phyloP scores from a whole-genome alignment of 2,329 filamentous ascomycete genomes.

The Hymenoscyphus scutula region DNA sequence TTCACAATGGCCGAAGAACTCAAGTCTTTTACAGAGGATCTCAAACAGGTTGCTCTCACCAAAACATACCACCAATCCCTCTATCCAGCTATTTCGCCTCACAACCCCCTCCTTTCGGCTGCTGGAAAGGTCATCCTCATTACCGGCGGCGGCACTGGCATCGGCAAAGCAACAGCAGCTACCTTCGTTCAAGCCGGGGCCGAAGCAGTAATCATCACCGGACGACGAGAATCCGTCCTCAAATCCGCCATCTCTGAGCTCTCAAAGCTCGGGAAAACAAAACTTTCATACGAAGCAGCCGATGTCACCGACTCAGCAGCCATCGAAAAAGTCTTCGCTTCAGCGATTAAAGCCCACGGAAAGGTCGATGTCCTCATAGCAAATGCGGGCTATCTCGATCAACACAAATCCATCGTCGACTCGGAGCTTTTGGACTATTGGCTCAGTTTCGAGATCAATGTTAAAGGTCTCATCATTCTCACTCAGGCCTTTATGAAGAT shows the following conservation, averaged over 20 bases:
- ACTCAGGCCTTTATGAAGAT: constrained; percentile 39
- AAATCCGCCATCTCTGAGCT: constrained; percentile 40
- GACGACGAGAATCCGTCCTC: constrained; percentile 39
- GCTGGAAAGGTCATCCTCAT: constrained; percentile 41
- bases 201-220: constrained; percentile 43
- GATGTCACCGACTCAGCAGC: constrained; percentile 36
- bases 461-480: constrained; percentile 37
- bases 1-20: background rate
- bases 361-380: constrained; percentile 43
- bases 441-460: constrained; percentile 37
- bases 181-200: constrained; percentile 46
- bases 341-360: constrained; percentile 30
- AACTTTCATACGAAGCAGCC: constrained; percentile 36
- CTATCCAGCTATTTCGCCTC: constrained; percentile 41
- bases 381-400: constrained; percentile 39
- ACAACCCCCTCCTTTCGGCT: constrained; percentile 41
- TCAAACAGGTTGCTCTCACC: constrained; percentile 25
- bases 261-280: constrained; percentile 37
- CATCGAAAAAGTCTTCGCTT: constrained; percentile 37
- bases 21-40: background rate
- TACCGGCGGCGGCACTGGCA: constrained; percentile 47
- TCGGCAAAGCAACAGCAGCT: constrained; percentile 43
- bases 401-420: constrained; percentile 31
- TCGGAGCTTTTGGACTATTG: constrained; percentile 37
- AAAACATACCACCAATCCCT: constrained; percentile 37